Conservation (phyloP, 108 stramenopile species). For the Fragilariopsis cylindrus region DNA sequence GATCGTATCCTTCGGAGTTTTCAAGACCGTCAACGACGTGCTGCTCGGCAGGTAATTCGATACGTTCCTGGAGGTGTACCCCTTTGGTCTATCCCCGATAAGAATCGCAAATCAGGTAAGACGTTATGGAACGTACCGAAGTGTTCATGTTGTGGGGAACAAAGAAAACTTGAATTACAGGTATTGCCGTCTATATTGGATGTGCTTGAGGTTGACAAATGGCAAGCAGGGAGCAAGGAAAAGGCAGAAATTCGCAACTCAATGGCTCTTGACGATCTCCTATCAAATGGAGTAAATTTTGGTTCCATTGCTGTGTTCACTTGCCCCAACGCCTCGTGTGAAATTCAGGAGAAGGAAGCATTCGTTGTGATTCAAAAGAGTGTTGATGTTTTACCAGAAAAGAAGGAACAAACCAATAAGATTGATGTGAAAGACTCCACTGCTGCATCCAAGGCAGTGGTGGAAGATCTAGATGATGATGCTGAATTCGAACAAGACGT, state of each 20-base stretch:
- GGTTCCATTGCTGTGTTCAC: slow-evolving; percentile 79
- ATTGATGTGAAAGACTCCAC: slow-evolving; percentile 4
- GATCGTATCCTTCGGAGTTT: slow-evolving; percentile 71
- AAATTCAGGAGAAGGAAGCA: slow-evolving; percentile 47
- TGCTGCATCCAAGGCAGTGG: slow-evolving; percentile 33
- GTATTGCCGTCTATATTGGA: slow-evolving; percentile 71
- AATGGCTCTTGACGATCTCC: slow-evolving; percentile 14
- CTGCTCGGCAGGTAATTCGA: slow-evolving; percentile 75
- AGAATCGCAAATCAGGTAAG: slow-evolving; percentile 27
- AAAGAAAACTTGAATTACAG: slow-evolving; percentile 72
- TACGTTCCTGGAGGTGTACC: slow-evolving; percentile 80
- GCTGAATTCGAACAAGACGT: slow-evolving; percentile 36
- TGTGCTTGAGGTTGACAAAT: slow-evolving; percentile 69
- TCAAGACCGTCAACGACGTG: slow-evolving; percentile 65
- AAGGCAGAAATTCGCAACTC: background rate
- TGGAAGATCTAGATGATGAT: slow-evolving; percentile 45
- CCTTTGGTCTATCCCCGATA: slow-evolving; percentile 79
- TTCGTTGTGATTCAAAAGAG: slow-evolving; percentile 57
- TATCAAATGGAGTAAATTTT: slow-evolving; percentile 78
- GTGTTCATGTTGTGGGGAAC: slow-evolving; percentile 48
- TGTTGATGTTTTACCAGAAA: slow-evolving; percentile 34
- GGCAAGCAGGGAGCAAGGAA: background rate
- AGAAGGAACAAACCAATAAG: slow-evolving; percentile 14
- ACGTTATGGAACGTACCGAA: slow-evolving; percentile 18
- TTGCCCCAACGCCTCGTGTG: slow-evolving; percentile 53